Conservation (phyloP, 1,284 basidiomycete species). For the Melampsora americana region DNA sequence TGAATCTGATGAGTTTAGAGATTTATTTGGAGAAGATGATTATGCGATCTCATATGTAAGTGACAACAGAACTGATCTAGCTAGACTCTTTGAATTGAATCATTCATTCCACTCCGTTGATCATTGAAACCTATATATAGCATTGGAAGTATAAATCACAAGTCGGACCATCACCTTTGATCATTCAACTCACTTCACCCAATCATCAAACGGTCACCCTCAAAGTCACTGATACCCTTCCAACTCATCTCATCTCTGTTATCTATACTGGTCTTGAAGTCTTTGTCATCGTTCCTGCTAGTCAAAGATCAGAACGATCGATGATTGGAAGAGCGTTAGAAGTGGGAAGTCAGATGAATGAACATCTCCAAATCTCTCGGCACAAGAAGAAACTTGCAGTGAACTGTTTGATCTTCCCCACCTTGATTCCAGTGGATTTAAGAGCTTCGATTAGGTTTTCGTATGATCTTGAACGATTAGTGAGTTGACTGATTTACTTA, state of each 20-base stretch:
- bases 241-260: neutral
- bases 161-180: conserved; percentile 6
- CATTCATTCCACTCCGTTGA: neutral
- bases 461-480: conserved; percentile 7
- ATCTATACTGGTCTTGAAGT: conserved; percentile 27
- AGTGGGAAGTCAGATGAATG: neutral
- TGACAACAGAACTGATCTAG: neutral
- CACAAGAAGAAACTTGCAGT: conserved; percentile 16
- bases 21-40: neutral
- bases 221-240: neutral
- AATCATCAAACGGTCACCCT: neutral
- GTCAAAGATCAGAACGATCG: neutral
- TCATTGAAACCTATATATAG: conserved; percentile 12
- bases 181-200: neutral
- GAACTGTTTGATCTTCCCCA: conserved; percentile 31
- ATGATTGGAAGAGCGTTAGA: neutral
- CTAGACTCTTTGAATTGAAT: neutral
- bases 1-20: conserved; percentile 24
- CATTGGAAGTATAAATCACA: conserved; percentile 34
- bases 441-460: conserved; percentile 15
- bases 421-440: conserved; percentile 26
- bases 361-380: neutral
- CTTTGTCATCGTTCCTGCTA: conserved; percentile 25
- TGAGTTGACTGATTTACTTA: neutral
- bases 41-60: conserved; percentile 29